phyloP scores from a whole-genome alignment of 768 basidiomycete species.

The Naganishia randhawae region DNA sequence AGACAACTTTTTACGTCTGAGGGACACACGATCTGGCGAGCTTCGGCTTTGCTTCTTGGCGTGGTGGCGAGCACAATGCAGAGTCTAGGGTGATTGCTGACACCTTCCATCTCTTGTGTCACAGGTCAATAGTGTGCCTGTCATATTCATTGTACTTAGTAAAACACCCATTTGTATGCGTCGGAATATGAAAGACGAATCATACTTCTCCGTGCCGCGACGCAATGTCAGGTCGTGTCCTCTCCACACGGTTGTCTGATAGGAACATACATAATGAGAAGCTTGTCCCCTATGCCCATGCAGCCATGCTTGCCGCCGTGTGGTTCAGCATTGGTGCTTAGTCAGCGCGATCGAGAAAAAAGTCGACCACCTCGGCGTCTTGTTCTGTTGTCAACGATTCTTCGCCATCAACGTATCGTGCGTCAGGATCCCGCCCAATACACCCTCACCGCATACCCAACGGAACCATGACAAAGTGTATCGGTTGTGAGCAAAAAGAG shows the following conservation, averaged over 20 bases:
- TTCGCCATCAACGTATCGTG: not conserved
- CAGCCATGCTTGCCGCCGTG: too few relatives aligned
- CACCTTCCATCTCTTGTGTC: not conserved
- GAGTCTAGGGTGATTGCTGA: too few relatives aligned
- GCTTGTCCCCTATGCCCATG: too few relatives aligned
- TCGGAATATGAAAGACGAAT: not conserved
- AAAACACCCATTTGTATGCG: not conserved
- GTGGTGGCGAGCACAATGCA: not conserved
- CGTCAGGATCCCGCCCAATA: not conserved
- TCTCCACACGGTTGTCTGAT: too few relatives aligned
- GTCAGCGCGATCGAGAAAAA: slow-evolving; percentile 13
- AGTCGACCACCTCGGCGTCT: not conserved
- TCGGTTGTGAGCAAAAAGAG: slow-evolving; percentile 65
- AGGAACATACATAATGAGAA: too few relatives aligned
- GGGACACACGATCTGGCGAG: not conserved
- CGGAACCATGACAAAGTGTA: slow-evolving; percentile 40
- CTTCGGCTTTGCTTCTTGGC: not conserved
- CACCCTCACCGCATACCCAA: not conserved
- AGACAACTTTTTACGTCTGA: slow-evolving; percentile 28
- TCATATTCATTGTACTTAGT: not conserved
- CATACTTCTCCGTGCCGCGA: not conserved
- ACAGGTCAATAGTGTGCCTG: not conserved
- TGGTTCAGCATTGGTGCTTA: not conserved
- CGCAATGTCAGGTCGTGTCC: too few relatives aligned
- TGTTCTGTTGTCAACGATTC: not conserved